Conservation (phyloP, 2,329 filamentous ascomycete genomes). For the Penicillium italicum region DNA sequence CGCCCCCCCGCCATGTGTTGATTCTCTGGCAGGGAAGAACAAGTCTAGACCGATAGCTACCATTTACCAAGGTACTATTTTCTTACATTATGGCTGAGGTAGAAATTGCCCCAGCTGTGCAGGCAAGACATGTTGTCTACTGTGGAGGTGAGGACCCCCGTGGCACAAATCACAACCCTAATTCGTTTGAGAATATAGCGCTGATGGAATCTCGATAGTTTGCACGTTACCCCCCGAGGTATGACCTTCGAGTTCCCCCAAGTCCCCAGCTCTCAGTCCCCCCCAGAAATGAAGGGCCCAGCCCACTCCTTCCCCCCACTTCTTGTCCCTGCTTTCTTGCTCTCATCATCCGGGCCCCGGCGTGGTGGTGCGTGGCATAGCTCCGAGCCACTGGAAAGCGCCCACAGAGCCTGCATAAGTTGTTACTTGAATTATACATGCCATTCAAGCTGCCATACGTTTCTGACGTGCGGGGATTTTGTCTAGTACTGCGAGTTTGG, state of each 20-base stretch:
- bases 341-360: not conserved
- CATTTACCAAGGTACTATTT: not conserved
- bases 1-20: constrained; percentile 11
- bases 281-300: not conserved
- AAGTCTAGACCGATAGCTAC: constrained; percentile 1
- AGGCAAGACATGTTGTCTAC: constrained; percentile 57
- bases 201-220: constrained; percentile 43
- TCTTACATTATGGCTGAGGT: constrained; percentile 7
- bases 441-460: not conserved
- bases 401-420: not conserved
- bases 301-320: not conserved
- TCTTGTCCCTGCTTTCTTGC: not conserved
- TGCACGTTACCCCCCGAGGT: constrained; percentile 66
- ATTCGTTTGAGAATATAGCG: not conserved
- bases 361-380: constrained; percentile 2
- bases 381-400: constrained; percentile 1
- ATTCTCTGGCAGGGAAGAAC: not conserved
- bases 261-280: not conserved
- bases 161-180: not conserved
- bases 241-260: constrained; percentile 31
- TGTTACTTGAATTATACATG: not conserved
- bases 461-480: constrained; percentile 41
- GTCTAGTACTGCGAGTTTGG: constrained; percentile 99
- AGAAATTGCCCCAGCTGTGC: constrained; percentile 31
- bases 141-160: constrained; percentile 53